Evolutionary conservation across 257 asterid species (phyloP).

Genomic region (Nicotiana paniculata): DNA sequence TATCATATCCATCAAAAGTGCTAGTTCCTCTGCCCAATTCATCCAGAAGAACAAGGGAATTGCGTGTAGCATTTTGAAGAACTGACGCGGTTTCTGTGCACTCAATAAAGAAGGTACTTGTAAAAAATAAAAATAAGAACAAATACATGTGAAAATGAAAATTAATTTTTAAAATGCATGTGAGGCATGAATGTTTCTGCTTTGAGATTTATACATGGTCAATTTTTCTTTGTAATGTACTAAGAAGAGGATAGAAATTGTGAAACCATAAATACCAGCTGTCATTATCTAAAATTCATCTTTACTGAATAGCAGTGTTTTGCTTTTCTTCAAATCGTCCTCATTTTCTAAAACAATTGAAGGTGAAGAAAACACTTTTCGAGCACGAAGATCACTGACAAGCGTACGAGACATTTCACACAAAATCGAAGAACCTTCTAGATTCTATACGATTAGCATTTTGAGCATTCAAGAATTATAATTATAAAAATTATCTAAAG

Average conservation of each 20-base stretch:
- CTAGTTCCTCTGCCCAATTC: slow-evolving; percentile 99
- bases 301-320: not conserved
- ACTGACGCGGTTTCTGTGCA: slow-evolving; percentile 94
- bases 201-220: not conserved
- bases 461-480: not conserved
- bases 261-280: not conserved
- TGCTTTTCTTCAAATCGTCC: not conserved
- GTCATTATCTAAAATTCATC: not conserved
- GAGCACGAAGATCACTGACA: slow-evolving; percentile 40
- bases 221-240: not conserved
- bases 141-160: slow-evolving; percentile 6
- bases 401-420: slow-evolving; percentile 20
- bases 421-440: slow-evolving; percentile 16
- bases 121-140: slow-evolving; percentile 17
- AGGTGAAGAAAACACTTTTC: slow-evolving; percentile 39
- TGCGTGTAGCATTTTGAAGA: slow-evolving; percentile 71
- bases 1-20: slow-evolving; percentile 94
- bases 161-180: slow-evolving; percentile 1
- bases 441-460: not conserved
- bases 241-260: not conserved
- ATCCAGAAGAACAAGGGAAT: slow-evolving; percentile 91
- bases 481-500: no score
- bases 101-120: slow-evolving; percentile 91
- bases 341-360: slow-evolving; percentile 15
- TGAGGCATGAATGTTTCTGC: not conserved